Conservation (phyloP, 2,329 filamentous ascomycete species). For the Colletotrichum aenigma region DNA sequence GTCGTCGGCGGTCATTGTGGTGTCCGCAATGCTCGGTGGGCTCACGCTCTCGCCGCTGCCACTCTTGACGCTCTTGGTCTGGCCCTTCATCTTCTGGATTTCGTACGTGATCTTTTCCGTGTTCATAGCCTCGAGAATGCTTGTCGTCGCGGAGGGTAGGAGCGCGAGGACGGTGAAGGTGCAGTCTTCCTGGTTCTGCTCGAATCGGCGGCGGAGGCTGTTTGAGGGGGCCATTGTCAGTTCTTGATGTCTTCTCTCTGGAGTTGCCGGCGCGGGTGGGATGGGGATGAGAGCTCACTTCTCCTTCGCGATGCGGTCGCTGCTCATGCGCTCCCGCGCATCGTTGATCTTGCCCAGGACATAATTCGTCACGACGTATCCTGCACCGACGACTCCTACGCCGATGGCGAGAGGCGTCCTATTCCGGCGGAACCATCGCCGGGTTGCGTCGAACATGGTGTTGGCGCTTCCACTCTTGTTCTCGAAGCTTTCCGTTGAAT, state of each 20-base stretch:
- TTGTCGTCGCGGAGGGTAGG: constrained; percentile 87
- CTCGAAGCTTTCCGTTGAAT: neutral
- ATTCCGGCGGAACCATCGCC: constrained; percentile 92
- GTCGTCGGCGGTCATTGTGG: constrained; percentile 77
- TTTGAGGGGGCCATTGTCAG: neutral
- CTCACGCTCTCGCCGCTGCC: constrained; percentile 41
- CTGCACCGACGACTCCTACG: constrained; percentile 83
- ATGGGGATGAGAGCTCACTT: constrained; percentile 66
- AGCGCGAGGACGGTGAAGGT: constrained; percentile 97
- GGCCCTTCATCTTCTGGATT: constrained; percentile 87
- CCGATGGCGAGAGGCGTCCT: constrained; percentile 88
- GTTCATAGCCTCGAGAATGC: constrained; percentile 84
- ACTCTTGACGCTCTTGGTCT: constrained; percentile 54
- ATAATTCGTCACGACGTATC: constrained; percentile 94
- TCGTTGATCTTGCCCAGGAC: constrained; percentile 89
- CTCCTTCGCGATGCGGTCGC: constrained; percentile 93
- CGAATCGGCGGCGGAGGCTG: constrained; percentile 92
- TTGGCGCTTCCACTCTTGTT: neutral
- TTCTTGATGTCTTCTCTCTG: neutral
- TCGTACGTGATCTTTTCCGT: constrained; percentile 94
- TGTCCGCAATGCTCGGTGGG: constrained; percentile 65
- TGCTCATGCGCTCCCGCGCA: constrained; percentile 94
- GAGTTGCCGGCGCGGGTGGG: neutral
- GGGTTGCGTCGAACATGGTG: constrained; percentile 71
- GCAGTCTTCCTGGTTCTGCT: constrained; percentile 99